Conservation (phyloP, 2,329 filamentous ascomycete genomes). For the Neophaeococcomyces aloes region DNA sequence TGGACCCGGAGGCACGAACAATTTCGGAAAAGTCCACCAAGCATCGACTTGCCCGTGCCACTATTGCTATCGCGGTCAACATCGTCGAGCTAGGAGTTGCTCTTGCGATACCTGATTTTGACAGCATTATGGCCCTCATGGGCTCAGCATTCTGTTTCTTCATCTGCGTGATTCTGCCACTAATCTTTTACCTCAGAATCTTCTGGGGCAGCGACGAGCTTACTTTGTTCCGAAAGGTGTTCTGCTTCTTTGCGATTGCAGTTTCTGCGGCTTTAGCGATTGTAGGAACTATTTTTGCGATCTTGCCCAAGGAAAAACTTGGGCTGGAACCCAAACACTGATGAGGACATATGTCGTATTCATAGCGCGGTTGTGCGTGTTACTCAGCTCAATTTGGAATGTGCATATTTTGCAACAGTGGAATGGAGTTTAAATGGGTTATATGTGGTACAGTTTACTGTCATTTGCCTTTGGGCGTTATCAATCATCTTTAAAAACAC, state of each 20-base stretch:
- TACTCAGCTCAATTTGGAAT: too few species aligned
- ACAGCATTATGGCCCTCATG: conserved; percentile 83
- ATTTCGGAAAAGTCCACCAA: conserved; percentile 38
- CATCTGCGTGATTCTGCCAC: conserved; percentile 83
- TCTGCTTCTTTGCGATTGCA: conserved; percentile 60
- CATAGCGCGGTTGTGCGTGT: too few species aligned
- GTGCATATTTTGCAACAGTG: too few species aligned
- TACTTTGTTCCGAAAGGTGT: conserved; percentile 47
- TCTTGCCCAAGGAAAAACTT: conserved; percentile 67
- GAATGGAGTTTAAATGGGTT: too few species aligned
- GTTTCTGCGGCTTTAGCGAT: conserved; percentile 60
- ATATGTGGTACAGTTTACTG: too few species aligned
- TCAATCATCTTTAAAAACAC: too few species aligned
- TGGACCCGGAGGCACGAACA: conserved; percentile 21
- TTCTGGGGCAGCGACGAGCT: conserved; percentile 66
- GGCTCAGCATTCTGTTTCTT: conserved; percentile 85
- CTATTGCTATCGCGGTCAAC: conserved; percentile 56
- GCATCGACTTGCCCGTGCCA: conserved; percentile 48
- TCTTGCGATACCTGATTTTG: conserved; percentile 65
- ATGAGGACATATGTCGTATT: too few species aligned
- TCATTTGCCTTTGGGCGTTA: too few species aligned
- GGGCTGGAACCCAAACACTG: conserved; percentile 33
- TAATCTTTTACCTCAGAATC: conserved; percentile 82
- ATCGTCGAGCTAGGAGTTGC: conserved; percentile 67
- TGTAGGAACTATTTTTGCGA: conserved; percentile 77